Evolutionary conservation across 306 rosid genomes (phyloP), one percentile per base, ranked within the genome.

Genomic region (Luffa acutangula): DNA sequence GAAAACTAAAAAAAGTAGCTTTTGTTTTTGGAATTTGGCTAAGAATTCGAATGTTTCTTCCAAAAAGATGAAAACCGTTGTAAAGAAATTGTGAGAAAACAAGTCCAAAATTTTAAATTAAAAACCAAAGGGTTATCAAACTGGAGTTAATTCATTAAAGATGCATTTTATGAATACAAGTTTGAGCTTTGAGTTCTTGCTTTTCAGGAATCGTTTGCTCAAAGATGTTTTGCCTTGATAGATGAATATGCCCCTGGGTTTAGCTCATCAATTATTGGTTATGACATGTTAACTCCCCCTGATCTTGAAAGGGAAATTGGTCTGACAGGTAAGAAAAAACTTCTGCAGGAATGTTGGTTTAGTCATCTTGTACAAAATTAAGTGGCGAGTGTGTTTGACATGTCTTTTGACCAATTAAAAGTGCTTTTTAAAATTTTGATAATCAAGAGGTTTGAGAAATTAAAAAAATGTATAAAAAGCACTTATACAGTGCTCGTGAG

Each of bases 301-400:
- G 98, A 94, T 81, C 98, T 94, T 78, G 98, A 94, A 83, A 89
- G 94, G 84, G 97, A 92, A 89, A 82, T 94, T 18, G 98, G 97
- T 80, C 83, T 94, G 84, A 94, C 97, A 81, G 98, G 98, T 94
- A 67, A 67, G 41, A 46, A 39, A 9, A 18, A 67, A 39, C 51
- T 67, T 41, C 33, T 67, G 74, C 14, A 18, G 33, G 51, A 67
- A 39, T 65, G 46, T 37, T 3, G 14, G 39, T 13, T 4, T 64
- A 64, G 72, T 64, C 46, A 18, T 64, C 46, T 64, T 37, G 75
- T n/a, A 65, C 21, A 59, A 14, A 65, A 65, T 17, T 33, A 25
- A 65, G 9, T 36, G 1, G 72, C 36, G 45, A 11, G 4, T 60
- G 41, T 60, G 17, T 60, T 60, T 60, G 60, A 3, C 36, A 31